Percentiles rank a stretch among this genome's conserved stretches.
phyloP scores from a whole-genome alignment of 805 yeast species.

The Brettanomyces sp. region DNA sequence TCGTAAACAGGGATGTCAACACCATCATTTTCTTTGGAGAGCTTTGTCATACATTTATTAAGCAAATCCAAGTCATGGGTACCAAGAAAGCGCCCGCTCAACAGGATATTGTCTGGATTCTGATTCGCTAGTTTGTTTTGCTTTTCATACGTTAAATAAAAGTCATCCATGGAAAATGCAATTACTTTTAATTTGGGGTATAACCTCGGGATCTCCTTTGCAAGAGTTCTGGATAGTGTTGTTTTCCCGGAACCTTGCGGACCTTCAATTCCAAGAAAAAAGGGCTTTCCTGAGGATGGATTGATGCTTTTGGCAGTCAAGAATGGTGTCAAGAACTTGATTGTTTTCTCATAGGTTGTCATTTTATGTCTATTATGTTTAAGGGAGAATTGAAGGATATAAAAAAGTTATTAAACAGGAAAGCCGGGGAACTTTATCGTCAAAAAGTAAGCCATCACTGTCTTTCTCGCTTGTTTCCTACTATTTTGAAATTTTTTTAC shows the following conservation, averaged over 20 bases:
- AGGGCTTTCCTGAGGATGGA: constrained; percentile 8
- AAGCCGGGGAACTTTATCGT: no score
- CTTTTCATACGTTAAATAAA: constrained; percentile 59
- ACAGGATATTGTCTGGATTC: constrained; percentile 32
- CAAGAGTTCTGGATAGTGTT: constrained; percentile 37
- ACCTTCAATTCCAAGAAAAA: constrained; percentile 52
- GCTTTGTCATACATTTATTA: constrained; percentile 25
- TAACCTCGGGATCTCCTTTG: constrained; percentile 21
- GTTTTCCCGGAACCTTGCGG: constrained; percentile 81
- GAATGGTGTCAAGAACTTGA: constrained; percentile 17
- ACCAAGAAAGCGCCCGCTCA: constrained; percentile 78
- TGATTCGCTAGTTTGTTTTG: constrained; percentile 38
- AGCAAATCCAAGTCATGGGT: constrained; percentile 68
- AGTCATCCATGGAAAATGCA: constrained; percentile 75
- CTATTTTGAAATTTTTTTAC: no score
- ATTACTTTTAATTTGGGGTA: constrained; percentile 32
- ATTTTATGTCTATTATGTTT: neutral
- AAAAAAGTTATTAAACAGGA: no score
- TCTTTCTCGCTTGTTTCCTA: neutral
- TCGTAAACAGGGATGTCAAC: constrained; percentile 62
- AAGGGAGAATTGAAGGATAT: neutral
- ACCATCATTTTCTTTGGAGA: constrained; percentile 18
- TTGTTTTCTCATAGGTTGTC: constrained; percentile 1
- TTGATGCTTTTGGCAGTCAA: constrained; percentile 17
- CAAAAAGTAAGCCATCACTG: no score